Conservation (phyloP, 495 filamentous ascomycete genomes). For the Aspergillus bertholletiae region DNA sequence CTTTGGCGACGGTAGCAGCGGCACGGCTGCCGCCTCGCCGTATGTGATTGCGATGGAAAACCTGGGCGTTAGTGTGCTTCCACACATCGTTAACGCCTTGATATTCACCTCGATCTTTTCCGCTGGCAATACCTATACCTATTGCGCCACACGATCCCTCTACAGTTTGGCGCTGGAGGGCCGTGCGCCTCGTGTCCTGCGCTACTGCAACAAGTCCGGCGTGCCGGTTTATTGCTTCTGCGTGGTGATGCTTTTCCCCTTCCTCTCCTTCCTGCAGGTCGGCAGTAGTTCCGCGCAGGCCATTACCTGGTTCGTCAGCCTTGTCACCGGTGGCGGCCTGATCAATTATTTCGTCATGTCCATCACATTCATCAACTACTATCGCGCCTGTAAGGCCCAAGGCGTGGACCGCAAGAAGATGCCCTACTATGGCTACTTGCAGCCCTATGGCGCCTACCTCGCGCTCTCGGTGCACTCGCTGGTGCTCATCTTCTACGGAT, state of each 20-base stretch:
- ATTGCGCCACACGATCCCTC: conserved; percentile 67
- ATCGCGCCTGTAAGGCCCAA: conserved; percentile 52
- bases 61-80: conserved; percentile 59
- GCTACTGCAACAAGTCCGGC: conserved; percentile 39
- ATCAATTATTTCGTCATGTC: conserved; percentile 54
- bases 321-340: conserved; percentile 40
- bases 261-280: conserved; percentile 32
- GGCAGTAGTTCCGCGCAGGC: conserved; percentile 21
- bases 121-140: conserved; percentile 79
- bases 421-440: conserved; percentile 52
- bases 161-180: conserved; percentile 64
- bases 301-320: conserved; percentile 30
- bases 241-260: conserved; percentile 41
- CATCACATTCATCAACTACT: conserved; percentile 55
- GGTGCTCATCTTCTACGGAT: conserved; percentile 46
- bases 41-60: conserved; percentile 82
- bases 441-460: conserved; percentile 53
- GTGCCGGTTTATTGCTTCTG: conserved; percentile 41
- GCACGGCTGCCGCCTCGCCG: conserved; percentile 59
- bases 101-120: conserved; percentile 71
- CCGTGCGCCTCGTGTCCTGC: conserved; percentile 58
- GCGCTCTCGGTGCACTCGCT: conserved; percentile 33
- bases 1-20: conserved; percentile 54
- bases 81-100: conserved; percentile 70
- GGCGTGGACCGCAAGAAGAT: conserved; percentile 48